These are phyloP conservation scores for Calonectria honghensis DNA, from an alignment of 2,329 filamentous ascomycete genomes.

Conservation along the genomic window DNA sequence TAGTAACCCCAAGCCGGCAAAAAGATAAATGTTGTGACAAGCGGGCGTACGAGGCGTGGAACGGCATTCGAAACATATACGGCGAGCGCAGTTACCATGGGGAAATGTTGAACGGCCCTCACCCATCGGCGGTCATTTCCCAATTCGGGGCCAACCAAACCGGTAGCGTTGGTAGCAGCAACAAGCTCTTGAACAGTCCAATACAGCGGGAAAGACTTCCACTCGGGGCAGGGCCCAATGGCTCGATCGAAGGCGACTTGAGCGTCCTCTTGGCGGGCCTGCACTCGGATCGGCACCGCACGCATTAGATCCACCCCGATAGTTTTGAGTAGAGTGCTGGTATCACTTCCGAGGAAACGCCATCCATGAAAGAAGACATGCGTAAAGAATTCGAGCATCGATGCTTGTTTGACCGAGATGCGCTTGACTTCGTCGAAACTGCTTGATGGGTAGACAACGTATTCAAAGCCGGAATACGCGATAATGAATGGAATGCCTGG, in stretches of 20 bases:
- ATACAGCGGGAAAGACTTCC: constrained; percentile 5
- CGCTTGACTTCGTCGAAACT: constrained; percentile 11
- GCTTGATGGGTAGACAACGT: neutral
- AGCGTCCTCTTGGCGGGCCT: constrained; percentile 9
- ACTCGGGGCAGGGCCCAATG: neutral
- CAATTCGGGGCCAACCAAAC: neutral
- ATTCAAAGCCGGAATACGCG: constrained; percentile 8
- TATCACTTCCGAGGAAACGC: constrained; percentile 10
- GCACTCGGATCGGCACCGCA: constrained; percentile 4
- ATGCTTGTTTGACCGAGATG: neutral
- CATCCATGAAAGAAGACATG: constrained; percentile 16
- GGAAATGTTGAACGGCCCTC: constrained; percentile 1
- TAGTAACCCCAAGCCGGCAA: constrained; percentile 11
- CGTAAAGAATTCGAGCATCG: constrained; percentile 5
- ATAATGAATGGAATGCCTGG: neutral
- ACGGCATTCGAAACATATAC: constrained; percentile 1
- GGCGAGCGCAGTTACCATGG: neutral
- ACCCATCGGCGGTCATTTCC: constrained; percentile 10
- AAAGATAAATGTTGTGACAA: constrained; percentile 8
- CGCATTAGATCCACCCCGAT: constrained; percentile 10
- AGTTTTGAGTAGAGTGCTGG: constrained; percentile 1
- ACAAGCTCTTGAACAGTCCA: constrained; percentile 9
- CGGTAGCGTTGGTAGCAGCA: constrained; percentile 4
- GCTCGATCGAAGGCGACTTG: constrained; percentile 5
- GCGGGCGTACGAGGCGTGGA: neutral